Conservation (phyloP, 140 eudicot species). For the Ambrosia hybrid region DNA sequence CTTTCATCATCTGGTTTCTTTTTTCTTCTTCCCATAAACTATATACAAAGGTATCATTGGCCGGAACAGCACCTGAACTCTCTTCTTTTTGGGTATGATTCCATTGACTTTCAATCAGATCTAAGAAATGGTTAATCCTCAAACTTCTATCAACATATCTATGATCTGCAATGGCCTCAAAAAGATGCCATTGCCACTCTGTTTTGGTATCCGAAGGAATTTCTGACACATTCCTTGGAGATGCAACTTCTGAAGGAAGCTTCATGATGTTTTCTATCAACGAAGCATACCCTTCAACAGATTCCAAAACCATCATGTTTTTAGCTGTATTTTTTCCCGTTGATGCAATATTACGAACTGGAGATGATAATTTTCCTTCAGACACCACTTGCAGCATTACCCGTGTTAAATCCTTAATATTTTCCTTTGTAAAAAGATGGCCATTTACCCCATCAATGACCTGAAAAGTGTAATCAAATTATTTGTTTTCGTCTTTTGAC, state of each 20-base stretch:
- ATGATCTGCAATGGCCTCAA: slow-evolving; percentile 42
- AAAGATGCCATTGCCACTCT: slow-evolving; percentile 79
- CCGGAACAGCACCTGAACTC: slow-evolving; percentile 20
- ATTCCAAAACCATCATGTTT: slow-evolving; percentile 72
- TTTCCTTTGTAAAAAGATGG: slow-evolving; percentile 68
- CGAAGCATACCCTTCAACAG: slow-evolving; percentile 73
- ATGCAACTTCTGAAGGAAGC: slow-evolving; percentile 87
- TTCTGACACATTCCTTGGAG: slow-evolving; percentile 51
- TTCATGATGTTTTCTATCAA: slow-evolving; percentile 58
- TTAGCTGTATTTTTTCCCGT: slow-evolving; percentile 65
- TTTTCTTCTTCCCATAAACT: slow-evolving; percentile 87
- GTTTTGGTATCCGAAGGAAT: slow-evolving; percentile 52
- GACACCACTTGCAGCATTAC: slow-evolving; percentile 52
- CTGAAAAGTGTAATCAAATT: slow-evolving; percentile 42
- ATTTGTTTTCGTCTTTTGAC: slow-evolving; percentile 8
- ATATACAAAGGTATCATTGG: slow-evolving; percentile 57
- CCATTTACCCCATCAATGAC: slow-evolving; percentile 88
- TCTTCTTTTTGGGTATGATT: slow-evolving; percentile 35
- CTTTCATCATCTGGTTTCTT: slow-evolving; percentile 34
- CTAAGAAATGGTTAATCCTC: slow-evolving; percentile 31
- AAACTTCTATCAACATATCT: slow-evolving; percentile 38
- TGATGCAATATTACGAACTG: slow-evolving; percentile 56
- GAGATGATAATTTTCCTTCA: slow-evolving; percentile 51
- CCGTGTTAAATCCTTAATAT: slow-evolving; percentile 53
- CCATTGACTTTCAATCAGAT: slow-evolving; percentile 56